Conservation (phyloP, 306 rosid species). For the Glycyrrhiza uralensis region DNA sequence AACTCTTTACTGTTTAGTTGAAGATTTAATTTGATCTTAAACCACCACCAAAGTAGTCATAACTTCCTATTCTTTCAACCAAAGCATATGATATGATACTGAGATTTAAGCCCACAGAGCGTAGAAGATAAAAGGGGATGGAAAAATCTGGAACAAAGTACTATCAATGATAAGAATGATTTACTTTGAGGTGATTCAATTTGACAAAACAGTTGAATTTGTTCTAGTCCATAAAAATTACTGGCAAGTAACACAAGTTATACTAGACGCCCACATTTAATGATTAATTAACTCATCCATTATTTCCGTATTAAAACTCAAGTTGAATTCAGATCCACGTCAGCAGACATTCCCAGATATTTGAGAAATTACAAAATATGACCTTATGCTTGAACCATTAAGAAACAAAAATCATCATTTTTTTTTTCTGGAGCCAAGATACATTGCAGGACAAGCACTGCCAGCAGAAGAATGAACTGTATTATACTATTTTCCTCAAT, state of each 20-base stretch:
- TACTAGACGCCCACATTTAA: not conserved
- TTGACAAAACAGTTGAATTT: not conserved
- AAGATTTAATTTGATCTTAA: not conserved
- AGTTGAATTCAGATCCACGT: not conserved
- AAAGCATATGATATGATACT: not conserved
- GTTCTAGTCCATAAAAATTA: not conserved
- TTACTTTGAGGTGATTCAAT: not conserved
- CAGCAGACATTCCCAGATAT: not conserved
- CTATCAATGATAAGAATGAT: not conserved
- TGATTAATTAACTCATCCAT: not conserved
- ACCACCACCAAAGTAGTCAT: not conserved
- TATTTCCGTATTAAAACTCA: not conserved
- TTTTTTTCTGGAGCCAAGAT: no score
- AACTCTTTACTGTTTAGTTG: not conserved
- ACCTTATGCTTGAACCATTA: not conserved
- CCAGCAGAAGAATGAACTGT: not conserved
- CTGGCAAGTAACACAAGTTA: not conserved
- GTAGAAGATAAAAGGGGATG: not conserved
- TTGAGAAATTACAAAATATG: not conserved
- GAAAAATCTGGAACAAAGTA: not conserved
- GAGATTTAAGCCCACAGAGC: not conserved
- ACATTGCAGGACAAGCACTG: not conserved
- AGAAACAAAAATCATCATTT: not conserved
- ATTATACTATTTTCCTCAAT: not conserved
- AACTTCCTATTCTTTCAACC: not conserved